Evolutionary conservation across 352 stramenopile genomes (phyloP).

Genomic region (Poterioochromonas sp.): DNA sequence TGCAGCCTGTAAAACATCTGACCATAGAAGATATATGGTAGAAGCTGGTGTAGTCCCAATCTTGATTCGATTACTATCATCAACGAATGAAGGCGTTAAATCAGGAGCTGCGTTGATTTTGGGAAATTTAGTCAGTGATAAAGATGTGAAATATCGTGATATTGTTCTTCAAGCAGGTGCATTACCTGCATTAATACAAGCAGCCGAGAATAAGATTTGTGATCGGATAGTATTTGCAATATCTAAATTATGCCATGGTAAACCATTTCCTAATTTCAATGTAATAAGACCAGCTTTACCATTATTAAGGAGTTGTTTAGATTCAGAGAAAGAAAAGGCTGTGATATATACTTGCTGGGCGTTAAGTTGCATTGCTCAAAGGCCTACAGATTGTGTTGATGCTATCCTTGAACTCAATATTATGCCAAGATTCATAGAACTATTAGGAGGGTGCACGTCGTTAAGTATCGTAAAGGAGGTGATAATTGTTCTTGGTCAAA

Average conservation of each 20-base stretch:
- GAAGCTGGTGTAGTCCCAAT: too few species aligned
- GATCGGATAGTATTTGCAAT: slow-evolving; percentile 90
- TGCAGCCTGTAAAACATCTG: slow-evolving; percentile 66
- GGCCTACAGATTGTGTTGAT: slow-evolving; percentile 98
- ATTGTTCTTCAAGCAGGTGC: slow-evolving; percentile 78
- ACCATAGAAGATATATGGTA: slow-evolving; percentile 84
- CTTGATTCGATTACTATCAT: slow-evolving; percentile 84
- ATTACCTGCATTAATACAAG: background rate
- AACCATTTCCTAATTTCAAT: slow-evolving; percentile 84
- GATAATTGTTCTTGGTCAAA: slow-evolving; percentile 92
- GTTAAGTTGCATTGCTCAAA: slow-evolving; percentile 94
- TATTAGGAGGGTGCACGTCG: slow-evolving; percentile 80
- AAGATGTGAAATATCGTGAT: slow-evolving; percentile 85
- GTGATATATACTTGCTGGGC: slow-evolving; percentile 98
- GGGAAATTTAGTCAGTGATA: slow-evolving; percentile 98
- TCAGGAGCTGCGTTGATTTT: slow-evolving; percentile 95
- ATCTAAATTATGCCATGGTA: slow-evolving; percentile 94
- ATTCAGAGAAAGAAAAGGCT: slow-evolving; percentile 93
- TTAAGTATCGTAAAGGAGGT: slow-evolving; percentile 90
- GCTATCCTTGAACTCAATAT: slow-evolving; percentile 96
- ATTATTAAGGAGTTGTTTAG: slow-evolving; percentile 90
- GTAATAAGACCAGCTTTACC: slow-evolving; percentile 81
- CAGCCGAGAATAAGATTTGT: background rate
- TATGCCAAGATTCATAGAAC: slow-evolving; percentile 86
- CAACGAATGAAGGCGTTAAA: slow-evolving; percentile 89